Evolutionary conservation across 306 rosid genomes (phyloP).

Genomic region (Boehmeria nivea): DNA sequence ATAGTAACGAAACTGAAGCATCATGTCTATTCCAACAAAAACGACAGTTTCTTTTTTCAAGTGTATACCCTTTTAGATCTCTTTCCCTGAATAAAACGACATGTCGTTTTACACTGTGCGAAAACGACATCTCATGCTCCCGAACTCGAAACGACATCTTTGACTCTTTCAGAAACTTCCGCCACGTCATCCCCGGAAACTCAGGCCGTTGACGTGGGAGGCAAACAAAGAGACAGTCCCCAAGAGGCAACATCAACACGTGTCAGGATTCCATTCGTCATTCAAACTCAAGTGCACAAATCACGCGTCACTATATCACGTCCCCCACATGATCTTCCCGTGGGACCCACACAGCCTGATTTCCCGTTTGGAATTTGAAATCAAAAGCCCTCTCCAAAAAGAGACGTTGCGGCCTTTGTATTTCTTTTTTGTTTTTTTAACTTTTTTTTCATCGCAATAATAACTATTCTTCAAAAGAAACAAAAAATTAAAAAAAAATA

Average conservation of each 20-base stretch:
- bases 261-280: neutral
- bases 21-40: too few species aligned
- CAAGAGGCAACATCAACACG: neutral
- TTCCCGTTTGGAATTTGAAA: constrained; percentile 70
- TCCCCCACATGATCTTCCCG: constrained; percentile 15
- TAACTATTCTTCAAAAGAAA: constrained; percentile 19
- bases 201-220: too few species aligned
- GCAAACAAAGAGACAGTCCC: too few species aligned
- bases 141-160: too few species aligned
- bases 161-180: too few species aligned
- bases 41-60: too few species aligned
- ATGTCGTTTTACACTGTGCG: too few species aligned
- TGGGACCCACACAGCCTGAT: neutral
- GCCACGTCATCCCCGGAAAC: too few species aligned
- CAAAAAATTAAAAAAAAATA: neutral
- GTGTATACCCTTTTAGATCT: too few species aligned
- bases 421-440: neutral
- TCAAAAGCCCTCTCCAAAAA: constrained; percentile 41
- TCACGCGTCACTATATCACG: constrained; percentile 23
- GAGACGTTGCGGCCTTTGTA: constrained; percentile 64
- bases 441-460: constrained; percentile 21
- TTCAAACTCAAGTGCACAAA: neutral
- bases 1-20: too few species aligned
- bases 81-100: too few species aligned
- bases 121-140: too few species aligned